Evolutionary conservation across 2,329 filamentous ascomycete species (phyloP).

Genomic region (Colletotrichum sp.): DNA sequence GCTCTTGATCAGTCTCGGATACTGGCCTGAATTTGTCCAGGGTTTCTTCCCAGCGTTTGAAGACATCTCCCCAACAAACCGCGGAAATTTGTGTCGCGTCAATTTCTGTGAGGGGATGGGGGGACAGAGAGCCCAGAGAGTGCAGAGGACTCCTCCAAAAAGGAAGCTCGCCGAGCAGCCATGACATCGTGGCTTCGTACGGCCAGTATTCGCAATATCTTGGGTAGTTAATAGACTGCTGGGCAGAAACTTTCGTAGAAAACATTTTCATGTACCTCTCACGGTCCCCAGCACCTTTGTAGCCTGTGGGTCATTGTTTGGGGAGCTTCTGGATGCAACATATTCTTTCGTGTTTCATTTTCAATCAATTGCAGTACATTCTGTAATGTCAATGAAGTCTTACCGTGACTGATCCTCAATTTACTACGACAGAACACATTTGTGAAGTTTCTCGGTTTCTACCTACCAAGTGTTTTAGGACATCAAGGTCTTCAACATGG

Average conservation of each 20-base stretch:
- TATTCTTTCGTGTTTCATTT: background rate
- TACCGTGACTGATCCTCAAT: accelerated
- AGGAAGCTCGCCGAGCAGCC: background rate
- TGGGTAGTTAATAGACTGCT: background rate
- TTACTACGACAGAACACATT: background rate
- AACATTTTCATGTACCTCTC: background rate
- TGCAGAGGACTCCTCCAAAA: background rate
- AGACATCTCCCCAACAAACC: background rate
- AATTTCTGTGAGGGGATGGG: background rate
- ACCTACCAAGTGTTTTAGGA: background rate
- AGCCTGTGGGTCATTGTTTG: background rate
- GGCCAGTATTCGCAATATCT: background rate
- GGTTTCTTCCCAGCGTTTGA: background rate
- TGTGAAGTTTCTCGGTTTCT: background rate
- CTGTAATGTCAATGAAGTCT: background rate
- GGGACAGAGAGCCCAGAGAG: background rate
- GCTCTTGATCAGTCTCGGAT: background rate
- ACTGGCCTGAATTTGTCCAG: background rate
- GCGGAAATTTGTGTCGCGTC: background rate
- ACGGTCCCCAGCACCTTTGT: background rate
- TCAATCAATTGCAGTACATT: background rate
- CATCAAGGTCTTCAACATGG: background rate
- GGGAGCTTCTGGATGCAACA: too few species aligned
- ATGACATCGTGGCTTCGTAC: background rate
- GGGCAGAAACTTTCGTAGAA: background rate